phyloP scores from a whole-genome alignment of 352 stramenopile species.

The Globisporangium ultimum region DNA sequence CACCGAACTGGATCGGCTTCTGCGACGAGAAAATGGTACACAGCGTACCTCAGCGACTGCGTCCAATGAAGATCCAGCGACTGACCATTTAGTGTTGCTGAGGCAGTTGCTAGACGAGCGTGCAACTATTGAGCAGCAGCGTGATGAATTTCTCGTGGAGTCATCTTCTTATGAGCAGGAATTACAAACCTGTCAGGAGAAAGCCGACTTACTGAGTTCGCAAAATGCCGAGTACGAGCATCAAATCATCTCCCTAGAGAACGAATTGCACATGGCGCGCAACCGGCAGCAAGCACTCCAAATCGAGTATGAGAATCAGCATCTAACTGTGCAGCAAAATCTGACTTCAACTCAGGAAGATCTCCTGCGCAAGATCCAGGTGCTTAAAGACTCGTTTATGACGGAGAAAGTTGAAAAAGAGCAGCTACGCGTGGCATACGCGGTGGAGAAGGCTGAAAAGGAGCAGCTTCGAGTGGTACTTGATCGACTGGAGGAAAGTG shows the following conservation, averaged over 20 bases:
- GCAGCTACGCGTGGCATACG: no score
- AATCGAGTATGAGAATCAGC: not conserved
- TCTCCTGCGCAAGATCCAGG: constrained; percentile 17
- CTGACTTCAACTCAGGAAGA: constrained; percentile 16
- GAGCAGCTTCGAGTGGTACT: constrained; percentile 26
- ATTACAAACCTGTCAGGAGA: constrained; percentile 32
- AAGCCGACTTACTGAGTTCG: constrained; percentile 27
- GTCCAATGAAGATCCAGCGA: no score
- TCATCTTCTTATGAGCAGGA: constrained; percentile 39
- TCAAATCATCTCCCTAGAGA: constrained; percentile 25
- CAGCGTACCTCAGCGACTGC: not conserved
- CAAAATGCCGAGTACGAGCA: constrained; percentile 24
- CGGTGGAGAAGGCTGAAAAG: no score
- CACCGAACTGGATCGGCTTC: not conserved
- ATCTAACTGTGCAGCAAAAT: constrained; percentile 6
- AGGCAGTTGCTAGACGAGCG: constrained; percentile 20
- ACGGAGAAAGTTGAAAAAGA: constrained; percentile 24
- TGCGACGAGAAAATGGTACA: not conserved
- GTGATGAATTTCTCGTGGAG: constrained; percentile 41
- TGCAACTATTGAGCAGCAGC: constrained; percentile 21
- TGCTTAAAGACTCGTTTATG: constrained; percentile 20
- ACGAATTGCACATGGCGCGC: constrained; percentile 24
- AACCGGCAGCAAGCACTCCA: constrained; percentile 12
- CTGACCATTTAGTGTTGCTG: constrained; percentile 16
- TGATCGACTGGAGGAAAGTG: constrained; percentile 26